These are phyloP conservation scores for Pelargonium citronellum DNA, from an alignment of 441 rosid species.

Conservation along the genomic window DNA sequence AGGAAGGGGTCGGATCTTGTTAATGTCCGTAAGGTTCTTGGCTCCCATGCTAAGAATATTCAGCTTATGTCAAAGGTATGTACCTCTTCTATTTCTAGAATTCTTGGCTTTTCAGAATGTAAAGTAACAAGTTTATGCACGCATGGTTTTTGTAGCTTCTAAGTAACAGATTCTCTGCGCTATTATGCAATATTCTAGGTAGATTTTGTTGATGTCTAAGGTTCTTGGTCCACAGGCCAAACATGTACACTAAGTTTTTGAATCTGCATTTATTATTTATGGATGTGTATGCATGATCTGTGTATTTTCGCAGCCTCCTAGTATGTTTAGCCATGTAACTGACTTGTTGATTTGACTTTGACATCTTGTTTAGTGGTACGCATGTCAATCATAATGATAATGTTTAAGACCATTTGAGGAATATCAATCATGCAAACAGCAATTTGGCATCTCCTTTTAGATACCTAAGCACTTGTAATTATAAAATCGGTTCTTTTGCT, in stretches of 20 bases:
- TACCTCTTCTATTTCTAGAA: background rate
- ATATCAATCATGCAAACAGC: too few relatives aligned
- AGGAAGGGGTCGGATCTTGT: slow-evolving; percentile 88
- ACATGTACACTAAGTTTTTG: slow-evolving; percentile 33
- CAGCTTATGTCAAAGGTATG: slow-evolving; percentile 93
- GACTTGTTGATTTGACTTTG: too few relatives aligned
- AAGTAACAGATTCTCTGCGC: background rate
- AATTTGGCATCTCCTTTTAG: too few relatives aligned
- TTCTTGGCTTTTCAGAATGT: background rate
- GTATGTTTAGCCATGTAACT: too few relatives aligned
- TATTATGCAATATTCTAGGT: slow-evolving; percentile 15
- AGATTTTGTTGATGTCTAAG: slow-evolving; percentile 71
- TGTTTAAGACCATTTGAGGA: too few relatives aligned
- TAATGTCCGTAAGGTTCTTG: slow-evolving; percentile 69
- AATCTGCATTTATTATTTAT: too few relatives aligned
- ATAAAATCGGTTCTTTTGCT: background rate
- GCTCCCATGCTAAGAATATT: slow-evolving; percentile 64
- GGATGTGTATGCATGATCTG: too few relatives aligned
- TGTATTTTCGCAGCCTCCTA: too few relatives aligned
- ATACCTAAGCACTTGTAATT: too few relatives aligned
- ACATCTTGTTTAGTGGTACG: too few relatives aligned
- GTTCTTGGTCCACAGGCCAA: slow-evolving; percentile 82
- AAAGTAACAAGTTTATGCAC: background rate
- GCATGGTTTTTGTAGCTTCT: background rate
- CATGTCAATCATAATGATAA: too few relatives aligned